Evolutionary conservation across 2,329 filamentous ascomycete genomes (phyloP).

Genomic region (Lasiodiplodia citricola): DNA sequence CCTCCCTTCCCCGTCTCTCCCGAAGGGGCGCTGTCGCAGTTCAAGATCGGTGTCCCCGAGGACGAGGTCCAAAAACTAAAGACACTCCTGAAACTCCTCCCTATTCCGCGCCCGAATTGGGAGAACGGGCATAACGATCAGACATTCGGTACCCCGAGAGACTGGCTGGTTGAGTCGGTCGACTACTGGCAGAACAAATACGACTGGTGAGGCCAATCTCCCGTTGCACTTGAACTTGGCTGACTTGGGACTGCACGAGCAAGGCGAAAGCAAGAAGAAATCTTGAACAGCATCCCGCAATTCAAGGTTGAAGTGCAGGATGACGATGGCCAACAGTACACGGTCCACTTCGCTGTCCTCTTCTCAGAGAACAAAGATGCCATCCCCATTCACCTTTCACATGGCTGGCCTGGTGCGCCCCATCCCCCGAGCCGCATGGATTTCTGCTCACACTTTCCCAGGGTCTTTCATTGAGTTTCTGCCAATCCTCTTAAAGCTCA

Average conservation of each 20-base stretch:
- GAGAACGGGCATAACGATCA: conserved; percentile 31
- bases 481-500: conserved; percentile 54
- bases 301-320: conserved; percentile 53
- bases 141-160: conserved; percentile 39
- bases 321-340: conserved; percentile 41
- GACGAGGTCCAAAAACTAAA: conserved; percentile 39
- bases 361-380: conserved; percentile 59
- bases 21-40: neutral
- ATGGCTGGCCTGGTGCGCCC: conserved; percentile 54
- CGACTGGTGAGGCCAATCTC: conserved; percentile 34
- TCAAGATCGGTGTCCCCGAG: conserved; percentile 28
- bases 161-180: conserved; percentile 40
- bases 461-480: conserved; percentile 54
- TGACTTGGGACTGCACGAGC: neutral
- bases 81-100: conserved; percentile 36
- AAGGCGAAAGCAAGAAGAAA: conserved; percentile 46
- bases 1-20: conserved; percentile 2
- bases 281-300: conserved; percentile 58
- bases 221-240: neutral
- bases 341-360: conserved; percentile 60
- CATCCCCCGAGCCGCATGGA: conserved; percentile 40
- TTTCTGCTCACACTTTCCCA: conserved; percentile 45
- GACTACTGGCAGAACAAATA: conserved; percentile 40
- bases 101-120: conserved; percentile 39
- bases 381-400: conserved; percentile 57